Evolutionary conservation across 441 rosid genomes (phyloP), one percentile per base, ranked within the genome.

Genomic region (Croton setiger): DNA sequence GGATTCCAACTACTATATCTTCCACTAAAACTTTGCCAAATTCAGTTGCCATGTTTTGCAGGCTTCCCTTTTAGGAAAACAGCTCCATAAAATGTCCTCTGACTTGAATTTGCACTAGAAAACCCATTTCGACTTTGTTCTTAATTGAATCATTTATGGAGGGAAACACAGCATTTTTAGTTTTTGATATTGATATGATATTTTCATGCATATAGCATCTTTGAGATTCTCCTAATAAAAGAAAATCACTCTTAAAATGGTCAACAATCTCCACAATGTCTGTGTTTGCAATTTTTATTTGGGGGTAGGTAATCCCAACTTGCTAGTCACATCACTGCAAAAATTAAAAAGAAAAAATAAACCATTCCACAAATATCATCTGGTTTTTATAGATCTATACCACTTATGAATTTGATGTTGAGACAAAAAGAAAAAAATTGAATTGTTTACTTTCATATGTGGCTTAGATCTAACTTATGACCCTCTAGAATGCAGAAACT

Each of bases 401-500:
- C 27, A 59, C 41, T 39, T 36, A 3, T 41, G 33, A 60, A 60
- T 5, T 39, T 39, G 49, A 9, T 37, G n/a, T 18, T 60, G 33
- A 60, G 17, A 60, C 9, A 60, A 60, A 60, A 13, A 14, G 6
- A 54, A 54, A 20, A 54, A n/a, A 21, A 6, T 18, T n/a, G 18
- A 5, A 7, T 37, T 60, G 2, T 39, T n/a, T 27, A 0, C 14
- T 61, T 31, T 12, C 31, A 27, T 27, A 27, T 27, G 31, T 27
- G 31, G 31, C 31, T 17, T 63, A 37, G 52, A 27, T 33, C 7
- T 66, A 56, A 17, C 37, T 43, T 4, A 18, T 15, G 12, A 12
- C 70, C 70, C 63, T 57, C 45, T 56, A 56, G 41, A 27, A 57
- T 67, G 63, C 61, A 56, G 7, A 43, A 57, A 27, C 54, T 56